phyloP scores from a whole-genome alignment of 345 rosid species.

The Eucalyptus caleyi region DNA sequence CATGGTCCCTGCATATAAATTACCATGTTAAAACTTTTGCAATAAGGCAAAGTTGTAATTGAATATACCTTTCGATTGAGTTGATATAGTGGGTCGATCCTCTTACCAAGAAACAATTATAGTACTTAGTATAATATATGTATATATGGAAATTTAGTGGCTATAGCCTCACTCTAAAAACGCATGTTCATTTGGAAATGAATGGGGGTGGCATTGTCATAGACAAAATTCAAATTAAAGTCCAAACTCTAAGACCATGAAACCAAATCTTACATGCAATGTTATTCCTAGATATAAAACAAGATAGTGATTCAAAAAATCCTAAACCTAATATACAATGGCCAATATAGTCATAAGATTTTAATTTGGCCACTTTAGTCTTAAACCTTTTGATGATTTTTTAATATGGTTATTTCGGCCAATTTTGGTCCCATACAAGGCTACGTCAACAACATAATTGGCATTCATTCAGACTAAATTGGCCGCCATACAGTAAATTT shows the following conservation, averaged over 20 bases:
- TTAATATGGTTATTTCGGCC: background rate
- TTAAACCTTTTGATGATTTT: background rate
- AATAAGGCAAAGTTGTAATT: background rate
- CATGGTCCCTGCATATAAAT: background rate
- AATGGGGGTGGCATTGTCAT: background rate
- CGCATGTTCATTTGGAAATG: background rate
- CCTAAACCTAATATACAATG: background rate
- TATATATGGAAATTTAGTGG: background rate
- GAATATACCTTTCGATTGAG: background rate
- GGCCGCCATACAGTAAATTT: rapidly evolving
- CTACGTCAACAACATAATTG: background rate
- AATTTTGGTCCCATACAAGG: background rate
- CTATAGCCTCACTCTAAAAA: background rate
- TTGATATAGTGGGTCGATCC: background rate
- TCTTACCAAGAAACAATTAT: background rate
- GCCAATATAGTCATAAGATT: background rate
- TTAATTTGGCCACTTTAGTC: background rate
- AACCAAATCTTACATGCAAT: background rate
- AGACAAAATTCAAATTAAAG: background rate
- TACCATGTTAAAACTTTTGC: background rate
- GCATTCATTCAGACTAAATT: background rate
- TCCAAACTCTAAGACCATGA: background rate
- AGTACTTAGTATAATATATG: background rate
- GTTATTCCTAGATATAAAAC: background rate
- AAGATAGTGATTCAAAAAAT: background rate